A percentile compares a stretch with the other conserved stretches of the same genome.
Evolutionary conservation across 306 rosid genomes (phyloP).

Genomic region (Begonia loranthoides): DNA sequence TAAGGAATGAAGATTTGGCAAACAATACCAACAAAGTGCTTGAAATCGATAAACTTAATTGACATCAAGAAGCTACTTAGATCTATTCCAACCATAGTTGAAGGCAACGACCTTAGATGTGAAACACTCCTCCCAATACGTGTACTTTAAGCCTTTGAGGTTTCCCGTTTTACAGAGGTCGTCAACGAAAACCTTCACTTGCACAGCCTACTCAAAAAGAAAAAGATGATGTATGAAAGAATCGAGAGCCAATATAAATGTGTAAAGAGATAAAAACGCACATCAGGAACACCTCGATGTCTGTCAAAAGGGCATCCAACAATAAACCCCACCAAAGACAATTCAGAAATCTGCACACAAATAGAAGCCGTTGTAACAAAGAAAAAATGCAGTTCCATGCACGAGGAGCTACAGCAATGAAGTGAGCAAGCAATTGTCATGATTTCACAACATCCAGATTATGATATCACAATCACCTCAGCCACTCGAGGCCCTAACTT

Average conservation of each 20-base stretch:
- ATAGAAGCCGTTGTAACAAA: conserved; percentile 7
- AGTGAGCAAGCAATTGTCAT: too few relatives aligned
- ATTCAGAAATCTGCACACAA: conserved; percentile 45
- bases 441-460: too few relatives aligned
- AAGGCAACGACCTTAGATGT: conserved; percentile 54
- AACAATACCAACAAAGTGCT: too few relatives aligned
- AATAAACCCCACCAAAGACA: conserved; percentile 52
- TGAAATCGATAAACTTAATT: too few relatives aligned
- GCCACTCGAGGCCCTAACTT: too few relatives aligned
- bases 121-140: conserved; percentile 74
- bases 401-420: too few relatives aligned
- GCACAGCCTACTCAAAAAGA: conserved; percentile 27
- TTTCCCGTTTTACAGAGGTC: conserved; percentile 37
- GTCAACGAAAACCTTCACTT: conserved; percentile 47
- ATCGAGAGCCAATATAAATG: conserved; percentile 3
- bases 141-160: conserved; percentile 44
- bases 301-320: conserved; percentile 46
- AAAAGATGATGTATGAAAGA: conserved; percentile 2
- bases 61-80: not conserved
- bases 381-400: too few relatives aligned
- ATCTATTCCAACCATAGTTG: not conserved
- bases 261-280: conserved; percentile 21
- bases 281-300: conserved; percentile 20
- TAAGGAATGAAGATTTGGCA: conserved; percentile 9
- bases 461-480: too few relatives aligned